Conservation (phyloP, 2,329 filamentous ascomycete species). For the Trichoderma guizhouense region DNA sequence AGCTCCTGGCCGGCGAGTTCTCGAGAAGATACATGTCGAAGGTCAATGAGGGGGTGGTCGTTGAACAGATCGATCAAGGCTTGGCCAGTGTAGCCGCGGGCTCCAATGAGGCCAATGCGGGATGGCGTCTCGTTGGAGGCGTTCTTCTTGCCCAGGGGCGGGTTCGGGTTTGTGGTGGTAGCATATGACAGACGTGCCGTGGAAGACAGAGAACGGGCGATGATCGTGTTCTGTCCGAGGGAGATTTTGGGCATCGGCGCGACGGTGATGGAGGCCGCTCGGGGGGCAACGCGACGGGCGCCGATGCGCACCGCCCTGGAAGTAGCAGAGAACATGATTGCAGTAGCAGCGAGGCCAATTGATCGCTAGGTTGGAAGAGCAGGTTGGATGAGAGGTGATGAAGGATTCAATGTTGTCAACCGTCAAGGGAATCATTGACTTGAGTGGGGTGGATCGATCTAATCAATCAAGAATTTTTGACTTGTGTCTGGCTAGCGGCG, state of each 20-base stretch:
- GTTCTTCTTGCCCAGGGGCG: background rate
- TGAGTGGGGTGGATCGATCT: background rate
- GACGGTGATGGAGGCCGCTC: background rate
- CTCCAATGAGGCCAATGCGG: background rate
- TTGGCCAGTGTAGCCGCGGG: background rate
- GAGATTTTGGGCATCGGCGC: background rate
- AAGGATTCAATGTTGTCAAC: background rate
- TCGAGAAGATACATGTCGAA: background rate
- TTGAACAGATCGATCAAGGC: background rate
- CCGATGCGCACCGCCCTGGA: background rate
- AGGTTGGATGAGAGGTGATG: background rate
- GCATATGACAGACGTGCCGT: background rate
- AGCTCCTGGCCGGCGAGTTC: background rate
- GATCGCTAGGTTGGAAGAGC: background rate
- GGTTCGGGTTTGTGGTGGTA: background rate
- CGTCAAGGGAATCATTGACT: background rate
- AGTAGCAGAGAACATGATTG: background rate
- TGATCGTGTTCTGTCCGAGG: background rate
- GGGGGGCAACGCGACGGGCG: background rate
- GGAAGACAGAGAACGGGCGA: background rate
- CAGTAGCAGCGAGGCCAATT: background rate
- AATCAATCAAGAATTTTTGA: background rate
- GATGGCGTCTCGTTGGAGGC: background rate
- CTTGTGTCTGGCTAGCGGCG: background rate
- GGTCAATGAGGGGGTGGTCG: background rate